Conservation (phyloP, 768 basidiomycete genomes). For the Tylopilus intermedius region DNA sequence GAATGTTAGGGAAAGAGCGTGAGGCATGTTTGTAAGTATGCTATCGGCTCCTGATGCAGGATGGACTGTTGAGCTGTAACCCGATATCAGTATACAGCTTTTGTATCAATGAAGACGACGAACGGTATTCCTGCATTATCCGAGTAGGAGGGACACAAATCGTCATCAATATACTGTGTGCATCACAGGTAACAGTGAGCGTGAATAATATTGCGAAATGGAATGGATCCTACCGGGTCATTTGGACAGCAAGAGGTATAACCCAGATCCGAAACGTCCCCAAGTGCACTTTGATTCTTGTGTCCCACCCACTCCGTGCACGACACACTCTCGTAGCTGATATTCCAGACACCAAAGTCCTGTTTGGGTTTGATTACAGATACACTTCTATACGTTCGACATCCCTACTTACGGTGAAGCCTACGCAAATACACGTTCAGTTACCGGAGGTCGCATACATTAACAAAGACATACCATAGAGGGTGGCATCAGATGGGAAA, state of each 20-base stretch:
- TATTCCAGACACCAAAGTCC: conserved; percentile 89
- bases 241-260: conserved; percentile 68
- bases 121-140: conserved; percentile 62
- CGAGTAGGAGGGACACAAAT: conserved; percentile 68
- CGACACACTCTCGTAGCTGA: conserved; percentile 61
- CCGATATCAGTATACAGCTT: conserved; percentile 4
- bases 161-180: conserved; percentile 38
- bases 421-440: conserved; percentile 34
- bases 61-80: conserved; percentile 28
- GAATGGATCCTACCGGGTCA: conserved; percentile 46
- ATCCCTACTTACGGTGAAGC: conserved; percentile 34
- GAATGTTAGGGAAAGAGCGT: conserved; percentile 17
- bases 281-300: conserved; percentile 55
- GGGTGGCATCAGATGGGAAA: conserved; percentile 64
- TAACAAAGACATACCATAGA: conserved; percentile 48
- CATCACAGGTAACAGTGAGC: conserved; percentile 5
- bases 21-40: conserved; percentile 11
- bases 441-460: not conserved
- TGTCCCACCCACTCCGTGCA: conserved; percentile 68
- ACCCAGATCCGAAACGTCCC: conserved; percentile 57
- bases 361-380: conserved; percentile 20
- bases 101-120: conserved; percentile 16
- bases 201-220: not conserved
- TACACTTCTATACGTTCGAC: not conserved
- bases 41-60: conserved; percentile 21